Base-by-base conservation (phyloP, 2,329 filamentous ascomycete genomes). In the Aspergillus nomiae region DNA sequence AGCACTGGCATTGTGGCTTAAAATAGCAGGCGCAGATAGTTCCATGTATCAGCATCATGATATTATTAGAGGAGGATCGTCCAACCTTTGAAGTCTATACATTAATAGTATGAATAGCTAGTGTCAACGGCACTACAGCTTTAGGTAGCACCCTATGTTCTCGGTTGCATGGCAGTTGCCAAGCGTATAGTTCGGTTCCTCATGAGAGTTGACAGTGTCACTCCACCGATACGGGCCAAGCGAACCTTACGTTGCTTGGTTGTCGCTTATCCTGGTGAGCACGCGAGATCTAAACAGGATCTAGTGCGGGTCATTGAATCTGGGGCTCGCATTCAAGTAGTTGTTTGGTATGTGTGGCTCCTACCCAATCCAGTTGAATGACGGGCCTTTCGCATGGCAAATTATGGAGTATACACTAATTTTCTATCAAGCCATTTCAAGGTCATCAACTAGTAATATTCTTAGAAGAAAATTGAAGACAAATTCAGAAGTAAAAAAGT, bases 141-240 rank as follows among this genome's bases (percentile, higher is more conserved):
- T 81, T 78, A 0, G 79, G 79, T 1, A 73, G 80, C 9, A 82
- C 80, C 80, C 0, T 81, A 80, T 61, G 79, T 81, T 0, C 65
- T 82, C 0, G 77, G 77, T 7, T 75, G 75, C 32, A 68, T 81
- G 26, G 65, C 69, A 5, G 76, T 77, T 63, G 79, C 78, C 1
- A 75, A 76, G 43, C 54, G 64, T 0, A 41, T 74, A 4, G 79
- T 77, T 1, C 77, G 76, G 32, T 65, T 76, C 9, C 80, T 79
- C 0, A 70, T 81, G 30, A 78, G 76, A 0, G 61, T 82, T 12
- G 76, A 9, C 32, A 28, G 26, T 28, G 32, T 34, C 32, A 34
- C 32, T 34, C 32, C 32, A 11, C 32, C 32, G 32, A 34, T 1
- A 34, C 7, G 34, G 34, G 34, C 7, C 34, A n/a, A 36, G 14